Evolutionary conservation across 768 basidiomycete genomes (phyloP), one percentile per base, ranked within the genome.

Genomic region (Pulveroboletus sp.): DNA sequence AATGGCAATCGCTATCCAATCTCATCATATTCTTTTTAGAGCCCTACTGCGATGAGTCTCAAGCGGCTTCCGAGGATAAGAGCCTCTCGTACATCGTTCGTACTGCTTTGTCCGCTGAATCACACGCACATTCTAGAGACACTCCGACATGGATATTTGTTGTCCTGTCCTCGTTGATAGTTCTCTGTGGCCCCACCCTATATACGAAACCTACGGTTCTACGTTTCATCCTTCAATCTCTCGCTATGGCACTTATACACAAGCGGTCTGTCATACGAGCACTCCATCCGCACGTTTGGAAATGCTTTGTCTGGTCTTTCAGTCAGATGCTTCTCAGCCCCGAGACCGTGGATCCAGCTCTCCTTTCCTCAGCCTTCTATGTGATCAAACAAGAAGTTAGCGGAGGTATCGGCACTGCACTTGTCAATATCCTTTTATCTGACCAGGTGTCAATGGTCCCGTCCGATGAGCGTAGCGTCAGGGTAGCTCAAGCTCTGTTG

Each of bases 241-340:
- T 80, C 20, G 62, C 58, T 9, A 52, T 61, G 24, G 51, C 73
- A 3, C 56, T 66, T 1, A 56, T 42, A 4, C 72, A 77, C 50
- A 66, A 67, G 40, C 61, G 66, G n/a, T 56, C 61, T 11, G 43
- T 62, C 6, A 64, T 77, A 11, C 68, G 67, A 12, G 58, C 65
- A 16, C 63, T 80, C 8, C 71, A 75, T 36, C 60, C 73, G 1
- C 71, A 71, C 31, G 62, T 77, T 19, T 85, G 82, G 82, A 71
- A 68, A 43, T 72, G 76, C 43, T 66, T 84, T 23, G 63, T 84
- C 19, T 84, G 83, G 82, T 73, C 76, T 2, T 82, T 77, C 49
- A 64, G 72, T 17, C 71, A 70, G 16, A 57, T 82, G 39, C 68
- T 71, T 37, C 17, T 48, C 38, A 32, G 21, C 29, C 19, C 53